These are phyloP conservation scores for Musa balbisiana DNA, from an alignment of 202 grass and related monocot species.

Conservation along the genomic window DNA sequence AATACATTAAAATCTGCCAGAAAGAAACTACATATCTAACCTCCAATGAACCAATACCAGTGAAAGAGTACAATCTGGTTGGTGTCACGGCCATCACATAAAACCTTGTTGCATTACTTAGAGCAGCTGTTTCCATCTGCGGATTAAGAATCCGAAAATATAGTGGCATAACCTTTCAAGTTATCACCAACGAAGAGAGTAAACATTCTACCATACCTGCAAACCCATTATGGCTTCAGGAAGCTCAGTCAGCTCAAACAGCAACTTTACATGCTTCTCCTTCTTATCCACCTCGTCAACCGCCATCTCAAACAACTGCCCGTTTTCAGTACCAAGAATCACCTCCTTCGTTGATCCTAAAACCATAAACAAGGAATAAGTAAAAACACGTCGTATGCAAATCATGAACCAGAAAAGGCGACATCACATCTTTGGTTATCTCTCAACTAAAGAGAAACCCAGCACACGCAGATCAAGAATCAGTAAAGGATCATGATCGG, in stretches of 20 bases:
- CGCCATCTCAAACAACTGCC: slow-evolving; percentile 73
- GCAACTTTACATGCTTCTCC: slow-evolving; percentile 81
- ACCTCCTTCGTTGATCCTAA: slow-evolving; percentile 92
- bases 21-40: slow-evolving; percentile 28
- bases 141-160: neutral
- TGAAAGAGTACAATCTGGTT: slow-evolving; percentile 89
- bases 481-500: neutral
- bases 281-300: slow-evolving; percentile 85
- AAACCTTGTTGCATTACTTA: slow-evolving; percentile 52
- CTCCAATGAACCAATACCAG: slow-evolving; percentile 86
- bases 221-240: slow-evolving; percentile 68
- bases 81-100: slow-evolving; percentile 95
- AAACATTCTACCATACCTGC: slow-evolving; percentile 34
- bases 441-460: neutral
- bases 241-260: slow-evolving; percentile 76
- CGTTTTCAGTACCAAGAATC: slow-evolving; percentile 67
- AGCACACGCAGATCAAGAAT: neutral
- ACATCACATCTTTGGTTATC: neutral
- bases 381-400: neutral
- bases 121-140: slow-evolving; percentile 75
- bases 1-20: slow-evolving; percentile 8
- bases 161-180: neutral
- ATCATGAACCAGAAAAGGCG: neutral
- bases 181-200: neutral
- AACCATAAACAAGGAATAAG: slow-evolving; percentile 9